These are phyloP conservation scores for Cutaneotrichosporon sp. DNA, from an alignment of 1,284 basidiomycete species.

Conservation along the genomic window DNA sequence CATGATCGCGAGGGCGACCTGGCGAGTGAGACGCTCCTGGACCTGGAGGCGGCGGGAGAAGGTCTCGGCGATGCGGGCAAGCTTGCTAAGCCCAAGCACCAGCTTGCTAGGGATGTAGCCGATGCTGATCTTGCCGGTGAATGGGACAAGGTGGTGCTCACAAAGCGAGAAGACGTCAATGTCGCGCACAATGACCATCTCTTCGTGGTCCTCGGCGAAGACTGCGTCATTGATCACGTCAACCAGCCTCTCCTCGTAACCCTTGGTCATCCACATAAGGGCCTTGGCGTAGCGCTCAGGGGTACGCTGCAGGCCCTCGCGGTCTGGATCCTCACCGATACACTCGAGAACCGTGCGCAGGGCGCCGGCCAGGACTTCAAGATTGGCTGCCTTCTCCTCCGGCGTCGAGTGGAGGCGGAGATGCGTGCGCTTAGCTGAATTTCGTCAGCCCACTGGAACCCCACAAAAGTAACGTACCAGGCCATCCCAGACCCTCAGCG, in stretches of 20 bases:
- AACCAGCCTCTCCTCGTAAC: constrained; percentile 90
- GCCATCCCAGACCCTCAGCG: constrained; percentile 88
- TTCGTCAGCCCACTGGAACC: neutral
- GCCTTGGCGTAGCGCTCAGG: constrained; percentile 97
- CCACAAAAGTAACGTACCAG: constrained; percentile 61
- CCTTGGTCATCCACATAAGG: constrained; percentile 98
- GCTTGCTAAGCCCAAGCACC: constrained; percentile 94
- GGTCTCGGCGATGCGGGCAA: constrained; percentile 96
- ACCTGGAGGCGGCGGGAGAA: constrained; percentile 95
- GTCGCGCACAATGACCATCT: constrained; percentile 98
- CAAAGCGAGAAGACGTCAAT: constrained; percentile 97
- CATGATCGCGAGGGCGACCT: constrained; percentile 94
- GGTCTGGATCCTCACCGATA: constrained; percentile 95
- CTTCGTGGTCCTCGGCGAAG: constrained; percentile 98
- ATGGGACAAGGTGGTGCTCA: constrained; percentile 98
- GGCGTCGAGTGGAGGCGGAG: constrained; percentile 76
- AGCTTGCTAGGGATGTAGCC: constrained; percentile 96
- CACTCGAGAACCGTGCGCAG: constrained; percentile 93
- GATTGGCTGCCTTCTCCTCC: constrained; percentile 67
- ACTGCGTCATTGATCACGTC: constrained; percentile 99
- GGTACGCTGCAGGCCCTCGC: constrained; percentile 86
- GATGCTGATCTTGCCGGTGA: constrained; percentile 85
- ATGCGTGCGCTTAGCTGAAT: constrained; percentile 81
- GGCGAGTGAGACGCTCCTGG: constrained; percentile 95
- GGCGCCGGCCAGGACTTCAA: constrained; percentile 75